Evolutionary conservation across 1,139 yeast species (phyloP).

Genomic region (Debaryomyces coudertii): DNA sequence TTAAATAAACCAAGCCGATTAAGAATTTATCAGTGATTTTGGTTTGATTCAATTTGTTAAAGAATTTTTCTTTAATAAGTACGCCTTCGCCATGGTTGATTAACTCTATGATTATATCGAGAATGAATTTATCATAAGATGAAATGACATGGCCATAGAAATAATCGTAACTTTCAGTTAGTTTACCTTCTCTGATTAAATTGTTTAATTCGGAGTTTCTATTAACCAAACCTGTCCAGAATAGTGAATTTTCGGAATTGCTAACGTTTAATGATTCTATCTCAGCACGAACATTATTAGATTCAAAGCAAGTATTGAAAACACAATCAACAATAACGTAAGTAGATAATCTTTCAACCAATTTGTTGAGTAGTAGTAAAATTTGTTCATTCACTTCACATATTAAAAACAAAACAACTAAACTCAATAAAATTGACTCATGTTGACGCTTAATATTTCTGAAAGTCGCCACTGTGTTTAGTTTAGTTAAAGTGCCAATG

Average conservation of each 20-base stretch:
- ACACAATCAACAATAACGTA: conserved; percentile 29
- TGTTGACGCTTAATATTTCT: conserved; percentile 32
- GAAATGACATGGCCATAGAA: conserved; percentile 24
- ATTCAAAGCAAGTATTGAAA: conserved; percentile 31
- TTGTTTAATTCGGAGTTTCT: conserved; percentile 23
- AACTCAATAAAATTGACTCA: conserved; percentile 27
- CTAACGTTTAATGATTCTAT: conserved; percentile 18
- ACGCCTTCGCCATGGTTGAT: conserved; percentile 33
- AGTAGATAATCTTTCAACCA: conserved; percentile 27
- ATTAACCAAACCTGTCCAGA: conserved; percentile 31
- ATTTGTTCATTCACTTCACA: conserved; percentile 37
- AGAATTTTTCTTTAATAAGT: conserved; percentile 26
- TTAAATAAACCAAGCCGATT: conserved; percentile 38
- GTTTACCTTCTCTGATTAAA: conserved; percentile 23
- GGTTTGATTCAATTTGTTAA: conserved; percentile 23
- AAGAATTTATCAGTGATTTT: conserved; percentile 32
- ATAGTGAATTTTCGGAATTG: conserved; percentile 28
- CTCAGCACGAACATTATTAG: conserved; percentile 12
- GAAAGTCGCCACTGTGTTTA: conserved; percentile 28
- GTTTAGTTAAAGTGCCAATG: conserved; percentile 16
- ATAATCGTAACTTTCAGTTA: conserved; percentile 34
- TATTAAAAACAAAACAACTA: conserved; percentile 31
- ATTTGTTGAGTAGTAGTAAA: conserved; percentile 29
- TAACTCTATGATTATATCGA: conserved; percentile 37
- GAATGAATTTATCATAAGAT: conserved; percentile 27